Percentiles rank a stretch among this genome's conserved stretches.
phyloP scores from a whole-genome alignment of 441 rosid species.

The Viola pubescens region DNA sequence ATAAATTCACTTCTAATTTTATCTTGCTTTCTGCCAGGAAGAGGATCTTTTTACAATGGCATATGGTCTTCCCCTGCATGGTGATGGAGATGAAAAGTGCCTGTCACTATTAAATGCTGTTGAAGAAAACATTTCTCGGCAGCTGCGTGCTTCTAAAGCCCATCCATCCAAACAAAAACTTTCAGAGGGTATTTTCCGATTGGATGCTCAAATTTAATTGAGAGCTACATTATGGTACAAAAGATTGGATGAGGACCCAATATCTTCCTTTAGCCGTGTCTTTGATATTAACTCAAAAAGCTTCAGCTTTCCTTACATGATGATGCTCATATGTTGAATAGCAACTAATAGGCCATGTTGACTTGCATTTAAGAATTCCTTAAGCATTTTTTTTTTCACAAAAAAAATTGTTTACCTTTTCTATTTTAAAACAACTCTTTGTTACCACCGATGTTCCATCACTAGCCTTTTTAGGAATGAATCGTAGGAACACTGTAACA shows the following conservation, averaged over 20 bases:
- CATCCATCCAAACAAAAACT: conserved; percentile 48
- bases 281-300: too few relatives aligned
- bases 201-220: conserved; percentile 12
- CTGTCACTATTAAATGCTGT: conserved; percentile 76
- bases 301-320: too few relatives aligned
- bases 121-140: conserved; percentile 83
- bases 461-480: too few relatives aligned
- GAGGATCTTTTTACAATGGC: conserved; percentile 91
- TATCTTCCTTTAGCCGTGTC: too few relatives aligned
- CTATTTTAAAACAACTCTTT: too few relatives aligned
- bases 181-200: conserved; percentile 47
- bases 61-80: conserved; percentile 80
- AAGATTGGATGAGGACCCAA: not conserved
- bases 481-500: too few relatives aligned
- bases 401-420: too few relatives aligned
- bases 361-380: too few relatives aligned
- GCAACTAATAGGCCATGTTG: too few relatives aligned
- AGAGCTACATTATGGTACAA: not conserved
- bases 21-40: conserved; percentile 49
- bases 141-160: conserved; percentile 82
- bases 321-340: too few relatives aligned
- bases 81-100: conserved; percentile 78
- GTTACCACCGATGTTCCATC: too few relatives aligned
- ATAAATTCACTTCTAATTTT: not conserved
- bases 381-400: too few relatives aligned